Conservation (phyloP, 2,329 filamentous ascomycete genomes). For the Microcyclospora tardicrescens region DNA sequence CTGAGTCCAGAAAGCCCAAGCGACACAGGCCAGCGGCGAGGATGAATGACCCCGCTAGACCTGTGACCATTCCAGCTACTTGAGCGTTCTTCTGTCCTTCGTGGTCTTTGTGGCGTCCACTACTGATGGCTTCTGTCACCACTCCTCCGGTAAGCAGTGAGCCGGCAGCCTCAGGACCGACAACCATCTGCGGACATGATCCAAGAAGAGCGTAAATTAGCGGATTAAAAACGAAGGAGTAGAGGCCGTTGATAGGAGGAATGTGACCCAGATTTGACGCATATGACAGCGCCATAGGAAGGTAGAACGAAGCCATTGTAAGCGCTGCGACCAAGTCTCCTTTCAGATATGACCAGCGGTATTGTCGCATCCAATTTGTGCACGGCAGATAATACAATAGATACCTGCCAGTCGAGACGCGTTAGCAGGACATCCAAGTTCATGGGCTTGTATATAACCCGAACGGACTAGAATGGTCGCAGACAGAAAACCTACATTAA, state of each 20-base stretch:
- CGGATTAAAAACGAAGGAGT: constrained; percentile 86
- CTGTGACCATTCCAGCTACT: constrained; percentile 77
- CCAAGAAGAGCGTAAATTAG: constrained; percentile 83
- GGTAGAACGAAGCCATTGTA: constrained; percentile 97
- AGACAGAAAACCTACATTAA: constrained; percentile 49
- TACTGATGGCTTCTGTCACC: constrained; percentile 62
- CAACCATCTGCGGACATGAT: constrained; percentile 83
- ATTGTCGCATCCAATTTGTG: constrained; percentile 80
- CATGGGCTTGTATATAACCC: background rate
- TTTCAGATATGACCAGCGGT: constrained; percentile 65
- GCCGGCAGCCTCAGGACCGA: constrained; percentile 88
- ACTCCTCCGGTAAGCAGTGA: constrained; percentile 82
- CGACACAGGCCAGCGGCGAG: constrained; percentile 75
- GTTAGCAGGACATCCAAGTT: background rate
- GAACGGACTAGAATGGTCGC: background rate
- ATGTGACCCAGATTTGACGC: constrained; percentile 87
- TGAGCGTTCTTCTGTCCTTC: constrained; percentile 62
- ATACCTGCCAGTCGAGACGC: constrained; percentile 46
- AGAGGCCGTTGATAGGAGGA: constrained; percentile 84
- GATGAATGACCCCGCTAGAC: constrained; percentile 76
- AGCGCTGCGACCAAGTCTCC: constrained; percentile 80
- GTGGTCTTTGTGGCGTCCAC: constrained; percentile 50
- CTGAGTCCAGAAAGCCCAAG: constrained; percentile 85
- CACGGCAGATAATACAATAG: constrained; percentile 87
- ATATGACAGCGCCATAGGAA: constrained; percentile 90